Conservation (phyloP, 169 alveolate genomes). For the Cryptosporidium viatorum region DNA sequence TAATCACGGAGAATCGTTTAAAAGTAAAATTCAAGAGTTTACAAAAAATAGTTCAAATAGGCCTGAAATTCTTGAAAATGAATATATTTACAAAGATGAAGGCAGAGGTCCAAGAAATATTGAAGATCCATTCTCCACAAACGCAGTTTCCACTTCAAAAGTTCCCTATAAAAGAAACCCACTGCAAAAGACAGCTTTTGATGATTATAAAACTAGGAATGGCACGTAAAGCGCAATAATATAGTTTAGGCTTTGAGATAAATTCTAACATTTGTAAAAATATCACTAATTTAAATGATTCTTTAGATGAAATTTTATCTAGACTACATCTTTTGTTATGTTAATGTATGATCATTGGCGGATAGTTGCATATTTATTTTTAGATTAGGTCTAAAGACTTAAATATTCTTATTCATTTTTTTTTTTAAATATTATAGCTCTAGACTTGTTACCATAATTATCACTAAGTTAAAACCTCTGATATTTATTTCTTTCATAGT, state of each 20-base stretch:
- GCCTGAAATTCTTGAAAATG: background rate
- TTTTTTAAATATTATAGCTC: too few relatives aligned
- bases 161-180: background rate
- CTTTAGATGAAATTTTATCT: background rate
- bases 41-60: background rate
- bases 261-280: background rate
- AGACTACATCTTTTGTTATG: too few relatives aligned
- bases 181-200: conserved; percentile 38
- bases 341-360: background rate
- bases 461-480: background rate
- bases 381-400: background rate
- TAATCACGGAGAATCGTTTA: background rate
- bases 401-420: too few relatives aligned
- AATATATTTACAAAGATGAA: conserved; percentile 25
- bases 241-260: background rate
- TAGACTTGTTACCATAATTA: too few relatives aligned
- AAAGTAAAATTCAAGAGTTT: background rate
- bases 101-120: conserved; percentile 54
- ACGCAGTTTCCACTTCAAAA: conserved; percentile 18
- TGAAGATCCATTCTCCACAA: conserved; percentile 37
- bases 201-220: background rate
- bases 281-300: background rate
- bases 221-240: background rate
- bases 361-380: background rate
- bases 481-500: background rate